Conservation (phyloP, 345 rosid species). For the Populus davidiana region DNA sequence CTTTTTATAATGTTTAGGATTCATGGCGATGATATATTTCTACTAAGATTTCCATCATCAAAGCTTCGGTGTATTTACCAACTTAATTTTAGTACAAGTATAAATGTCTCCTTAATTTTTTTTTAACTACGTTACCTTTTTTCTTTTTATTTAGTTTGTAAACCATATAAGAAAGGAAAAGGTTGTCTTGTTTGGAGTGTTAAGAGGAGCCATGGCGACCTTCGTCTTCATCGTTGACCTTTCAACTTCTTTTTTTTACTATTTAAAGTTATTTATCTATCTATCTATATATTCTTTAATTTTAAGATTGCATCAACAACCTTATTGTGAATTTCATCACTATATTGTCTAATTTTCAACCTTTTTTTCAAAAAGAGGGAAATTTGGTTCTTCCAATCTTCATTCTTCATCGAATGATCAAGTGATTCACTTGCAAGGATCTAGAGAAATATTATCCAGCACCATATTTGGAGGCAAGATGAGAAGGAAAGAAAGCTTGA, state of each 20-base stretch:
- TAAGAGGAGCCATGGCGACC: not conserved
- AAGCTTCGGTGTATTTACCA: no score
- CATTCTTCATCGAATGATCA: not conserved
- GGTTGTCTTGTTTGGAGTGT: not conserved
- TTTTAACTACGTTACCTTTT: not conserved
- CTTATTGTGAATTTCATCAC: not conserved
- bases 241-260: no score
- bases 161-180: not conserved
- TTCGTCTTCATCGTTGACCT: not conserved
- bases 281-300: no score
- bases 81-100: no score
- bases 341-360: not conserved
- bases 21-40: no score
- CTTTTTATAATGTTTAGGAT: no score
- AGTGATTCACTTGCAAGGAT: no score
- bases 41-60: no score
- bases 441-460: no score
- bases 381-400: no score
- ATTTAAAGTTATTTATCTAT: no score
- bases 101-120: not conserved
- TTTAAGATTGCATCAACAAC: not conserved
- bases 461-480: not conserved
- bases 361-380: not conserved
- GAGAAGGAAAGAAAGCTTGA: not conserved
- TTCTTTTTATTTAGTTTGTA: not conserved